These are phyloP conservation scores for Annulohypoxylon stygium DNA, from an alignment of 495 filamentous ascomycete species.

Conservation along the genomic window DNA sequence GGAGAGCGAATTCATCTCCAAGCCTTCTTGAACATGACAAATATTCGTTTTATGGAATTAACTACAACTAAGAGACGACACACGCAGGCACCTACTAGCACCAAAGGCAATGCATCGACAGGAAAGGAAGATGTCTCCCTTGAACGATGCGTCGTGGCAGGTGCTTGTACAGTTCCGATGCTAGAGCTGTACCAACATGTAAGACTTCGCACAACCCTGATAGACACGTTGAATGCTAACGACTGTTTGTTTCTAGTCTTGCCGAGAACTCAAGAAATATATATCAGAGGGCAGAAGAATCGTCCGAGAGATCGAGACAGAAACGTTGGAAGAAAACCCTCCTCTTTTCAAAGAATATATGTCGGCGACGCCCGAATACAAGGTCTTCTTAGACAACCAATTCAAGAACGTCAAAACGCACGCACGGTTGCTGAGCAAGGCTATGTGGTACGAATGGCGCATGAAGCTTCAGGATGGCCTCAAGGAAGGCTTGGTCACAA, in stretches of 20 bases:
- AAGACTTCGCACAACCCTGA: conserved; percentile 52
- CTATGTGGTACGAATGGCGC: conserved; percentile 98
- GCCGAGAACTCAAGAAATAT: conserved; percentile 93
- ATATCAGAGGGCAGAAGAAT: conserved; percentile 90
- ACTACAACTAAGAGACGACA: conserved; percentile 90
- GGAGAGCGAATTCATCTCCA: conserved; percentile 84
- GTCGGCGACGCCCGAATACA: conserved; percentile 84
- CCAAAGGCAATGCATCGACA: conserved; percentile 54
- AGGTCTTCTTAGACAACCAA: conserved; percentile 90
- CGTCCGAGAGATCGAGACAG: conserved; percentile 87
- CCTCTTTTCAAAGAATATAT: conserved; percentile 92
- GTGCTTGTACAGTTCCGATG: conserved; percentile 91
- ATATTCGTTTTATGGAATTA: conserved; percentile 97
- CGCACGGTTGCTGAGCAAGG: conserved; percentile 88
- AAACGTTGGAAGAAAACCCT: conserved; percentile 89
- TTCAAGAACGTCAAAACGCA: conserved; percentile 97
- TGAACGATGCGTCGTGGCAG: conserved; percentile 86
- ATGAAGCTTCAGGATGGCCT: conserved; percentile 89
- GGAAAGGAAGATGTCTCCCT: conserved; percentile 68
- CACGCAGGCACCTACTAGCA: conserved; percentile 73
- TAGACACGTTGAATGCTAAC: conserved; percentile 50
- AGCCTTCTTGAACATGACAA: conserved; percentile 94
- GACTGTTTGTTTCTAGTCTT: conserved; percentile 71
- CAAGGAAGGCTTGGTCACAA: conserved; percentile 80
- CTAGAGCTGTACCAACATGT: conserved; percentile 94